A percentile compares a stretch with the other conserved stretches of the same genome.
Evolutionary conservation across 106 monocot genomes (phyloP).

Genomic region (Dioscorea alata): DNA sequence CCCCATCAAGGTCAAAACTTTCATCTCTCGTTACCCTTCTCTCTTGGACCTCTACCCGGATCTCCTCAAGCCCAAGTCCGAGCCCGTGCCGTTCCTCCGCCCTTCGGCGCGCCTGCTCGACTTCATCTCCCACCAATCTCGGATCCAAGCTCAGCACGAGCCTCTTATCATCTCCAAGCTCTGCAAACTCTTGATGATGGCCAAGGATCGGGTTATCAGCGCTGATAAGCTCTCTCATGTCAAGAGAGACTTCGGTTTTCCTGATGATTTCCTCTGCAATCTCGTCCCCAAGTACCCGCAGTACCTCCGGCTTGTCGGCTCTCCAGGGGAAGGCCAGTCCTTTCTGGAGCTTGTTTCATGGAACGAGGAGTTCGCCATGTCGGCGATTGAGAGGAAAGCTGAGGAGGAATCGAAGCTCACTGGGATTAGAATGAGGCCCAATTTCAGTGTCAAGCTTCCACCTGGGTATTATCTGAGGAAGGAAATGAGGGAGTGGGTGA

Average conservation of each 20-base stretch:
- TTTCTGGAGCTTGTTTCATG: slow-evolving; percentile 63
- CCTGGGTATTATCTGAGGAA: slow-evolving; percentile 61
- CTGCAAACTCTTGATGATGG: slow-evolving; percentile 2
- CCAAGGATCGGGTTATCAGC: slow-evolving; percentile 34
- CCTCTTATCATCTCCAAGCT: slow-evolving; percentile 32
- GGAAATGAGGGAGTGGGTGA: slow-evolving; percentile 90
- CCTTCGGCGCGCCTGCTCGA: slow-evolving; percentile 17
- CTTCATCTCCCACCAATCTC: slow-evolving; percentile 35
- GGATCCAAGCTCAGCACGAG: slow-evolving; percentile 30
- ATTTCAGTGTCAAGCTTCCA: slow-evolving; percentile 61
- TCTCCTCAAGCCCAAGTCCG: slow-evolving; percentile 32
- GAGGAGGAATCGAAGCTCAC: slow-evolving; percentile 54
- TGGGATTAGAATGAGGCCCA: slow-evolving; percentile 56
- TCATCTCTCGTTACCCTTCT: slow-evolving; percentile 56
- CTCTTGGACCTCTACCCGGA: slow-evolving; percentile 68
- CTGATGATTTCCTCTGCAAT: slow-evolving; percentile 52
- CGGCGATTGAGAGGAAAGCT: slow-evolving; percentile 47
- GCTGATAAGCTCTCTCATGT: slow-evolving; percentile 56
- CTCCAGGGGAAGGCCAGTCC: slow-evolving; percentile 22
- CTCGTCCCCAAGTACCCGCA: slow-evolving; percentile 47
- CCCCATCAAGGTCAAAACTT: slow-evolving; percentile 41
- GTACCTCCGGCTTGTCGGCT: slow-evolving; percentile 34
- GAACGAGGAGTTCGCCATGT: slow-evolving; percentile 57
- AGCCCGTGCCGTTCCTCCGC: slow-evolving; percentile 44
- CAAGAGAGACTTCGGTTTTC: slow-evolving; percentile 74